Evolutionary conservation across 1,284 basidiomycete species (phyloP).

Genomic region (Ganoderma sinense): DNA sequence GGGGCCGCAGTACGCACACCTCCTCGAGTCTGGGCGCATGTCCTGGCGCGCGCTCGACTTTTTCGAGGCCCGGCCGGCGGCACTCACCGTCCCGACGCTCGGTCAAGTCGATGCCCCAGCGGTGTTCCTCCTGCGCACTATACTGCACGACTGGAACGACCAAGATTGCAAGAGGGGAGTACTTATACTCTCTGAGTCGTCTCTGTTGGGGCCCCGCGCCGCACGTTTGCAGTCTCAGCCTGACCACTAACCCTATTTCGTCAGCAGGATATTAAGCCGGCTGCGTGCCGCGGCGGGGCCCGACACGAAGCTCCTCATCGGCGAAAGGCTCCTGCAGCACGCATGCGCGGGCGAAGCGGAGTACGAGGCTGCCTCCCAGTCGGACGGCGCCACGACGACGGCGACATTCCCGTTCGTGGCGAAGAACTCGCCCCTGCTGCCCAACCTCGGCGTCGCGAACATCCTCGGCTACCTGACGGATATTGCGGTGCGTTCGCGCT

Average conservation of each 20-base stretch:
- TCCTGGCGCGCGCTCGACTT: constrained; percentile 63
- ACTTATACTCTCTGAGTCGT: no score
- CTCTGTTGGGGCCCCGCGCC: no score
- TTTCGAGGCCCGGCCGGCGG: constrained; percentile 53
- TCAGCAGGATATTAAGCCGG: constrained; percentile 36
- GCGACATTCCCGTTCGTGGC: constrained; percentile 38
- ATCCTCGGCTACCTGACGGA: constrained; percentile 74
- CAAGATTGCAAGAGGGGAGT: constrained; percentile 34
- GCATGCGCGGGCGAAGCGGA: constrained; percentile 49
- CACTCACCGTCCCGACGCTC: constrained; percentile 13
- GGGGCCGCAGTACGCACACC: constrained; percentile 30
- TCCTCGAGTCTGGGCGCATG: constrained; percentile 34
- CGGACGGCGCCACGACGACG: not conserved
- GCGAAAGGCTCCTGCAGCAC: constrained; percentile 68
- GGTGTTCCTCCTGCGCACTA: constrained; percentile 71
- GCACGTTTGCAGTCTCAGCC: no score
- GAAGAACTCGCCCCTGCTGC: constrained; percentile 47
- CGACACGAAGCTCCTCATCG: constrained; percentile 64
- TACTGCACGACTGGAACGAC: constrained; percentile 78
- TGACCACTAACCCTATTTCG: no score
- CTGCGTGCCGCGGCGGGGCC: constrained; percentile 36
- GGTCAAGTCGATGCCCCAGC: constrained; percentile 35
- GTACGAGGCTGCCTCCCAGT: not conserved
- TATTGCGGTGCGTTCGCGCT: constrained; percentile 58
- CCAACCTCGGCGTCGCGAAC: constrained; percentile 71